These are phyloP conservation scores for Prototheca wickerhamii DNA, from an alignment of 163 green algal species.

Conservation along the genomic window DNA sequence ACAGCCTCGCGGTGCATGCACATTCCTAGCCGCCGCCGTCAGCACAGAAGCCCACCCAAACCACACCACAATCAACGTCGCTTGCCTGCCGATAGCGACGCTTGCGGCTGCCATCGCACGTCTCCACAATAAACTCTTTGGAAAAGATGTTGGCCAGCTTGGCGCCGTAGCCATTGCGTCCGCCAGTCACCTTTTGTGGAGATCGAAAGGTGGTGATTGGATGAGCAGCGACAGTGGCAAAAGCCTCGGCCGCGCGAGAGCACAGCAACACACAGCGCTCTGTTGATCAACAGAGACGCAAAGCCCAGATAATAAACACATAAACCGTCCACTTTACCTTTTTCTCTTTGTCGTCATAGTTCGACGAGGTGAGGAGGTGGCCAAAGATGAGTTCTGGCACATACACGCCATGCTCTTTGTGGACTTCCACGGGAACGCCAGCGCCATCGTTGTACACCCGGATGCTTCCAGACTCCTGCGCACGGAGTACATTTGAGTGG, in stretches of 20 bases:
- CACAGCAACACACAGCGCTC: not conserved
- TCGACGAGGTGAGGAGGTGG: constrained; percentile 96
- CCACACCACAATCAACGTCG: not conserved
- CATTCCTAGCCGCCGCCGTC: too few relatives aligned
- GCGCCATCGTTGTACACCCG: constrained; percentile 94
- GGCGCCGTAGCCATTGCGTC: constrained; percentile 96
- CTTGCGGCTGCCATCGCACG: constrained; percentile 75
- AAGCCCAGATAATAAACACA: not conserved
- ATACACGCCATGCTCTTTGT: constrained; percentile 81
- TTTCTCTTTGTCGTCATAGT: constrained; percentile 97
- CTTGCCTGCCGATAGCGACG: constrained; percentile 65
- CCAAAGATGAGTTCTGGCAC: constrained; percentile 99
- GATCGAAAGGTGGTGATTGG: too few relatives aligned
- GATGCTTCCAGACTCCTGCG: constrained; percentile 44
- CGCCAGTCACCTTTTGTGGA: constrained; percentile 73
- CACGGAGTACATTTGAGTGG: not conserved
- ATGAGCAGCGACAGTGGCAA: not conserved
- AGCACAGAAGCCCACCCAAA: not conserved
- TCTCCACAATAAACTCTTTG: constrained; percentile 95
- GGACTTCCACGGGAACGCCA: constrained; percentile 92
- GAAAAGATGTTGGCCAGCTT: constrained; percentile 99
- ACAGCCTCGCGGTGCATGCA: too few relatives aligned
- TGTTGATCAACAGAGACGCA: not conserved
- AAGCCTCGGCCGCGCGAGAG: not conserved
- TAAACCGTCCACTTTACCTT: constrained; percentile 57